Percentiles rank a stretch among this genome's conserved stretches.
Evolutionary conservation across 2,329 filamentous ascomycete genomes (phyloP).

Genomic region (Leptographium flavum): DNA sequence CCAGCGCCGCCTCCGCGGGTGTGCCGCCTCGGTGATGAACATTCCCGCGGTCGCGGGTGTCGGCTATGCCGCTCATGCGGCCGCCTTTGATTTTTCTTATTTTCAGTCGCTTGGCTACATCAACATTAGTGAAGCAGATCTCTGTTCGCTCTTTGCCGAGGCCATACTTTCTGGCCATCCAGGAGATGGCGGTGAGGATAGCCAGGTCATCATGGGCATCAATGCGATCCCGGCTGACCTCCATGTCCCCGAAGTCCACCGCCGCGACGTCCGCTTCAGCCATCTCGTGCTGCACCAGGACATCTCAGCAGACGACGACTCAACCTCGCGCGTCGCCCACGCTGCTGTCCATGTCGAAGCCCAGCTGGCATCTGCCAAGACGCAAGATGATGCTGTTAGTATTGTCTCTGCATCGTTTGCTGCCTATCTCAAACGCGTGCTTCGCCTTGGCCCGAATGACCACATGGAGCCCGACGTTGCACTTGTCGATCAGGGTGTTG

Average conservation of each 20-base stretch:
- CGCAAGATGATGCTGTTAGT: background rate
- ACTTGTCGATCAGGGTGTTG: constrained; percentile 13
- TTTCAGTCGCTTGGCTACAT: background rate
- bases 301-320: no score
- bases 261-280: background rate
- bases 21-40: constrained; percentile 18
- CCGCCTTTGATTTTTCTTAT: background rate
- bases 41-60: background rate
- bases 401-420: background rate
- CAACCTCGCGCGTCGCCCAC: no score
- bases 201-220: background rate
- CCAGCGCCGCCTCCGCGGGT: constrained; percentile 18
- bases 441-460: background rate
- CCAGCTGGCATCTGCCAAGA: background rate
- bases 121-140: background rate
- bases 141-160: background rate
- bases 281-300: background rate
- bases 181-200: no score
- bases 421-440: background rate
- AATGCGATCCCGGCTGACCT: background rate
- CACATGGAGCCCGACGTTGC: background rate
- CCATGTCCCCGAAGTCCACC: background rate
- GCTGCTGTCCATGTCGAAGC: background rate
- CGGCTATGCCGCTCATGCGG: background rate
- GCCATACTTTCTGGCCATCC: background rate